phyloP scores from a whole-genome alignment of 768 basidiomycete genomes.

The Mycena galericulata region DNA sequence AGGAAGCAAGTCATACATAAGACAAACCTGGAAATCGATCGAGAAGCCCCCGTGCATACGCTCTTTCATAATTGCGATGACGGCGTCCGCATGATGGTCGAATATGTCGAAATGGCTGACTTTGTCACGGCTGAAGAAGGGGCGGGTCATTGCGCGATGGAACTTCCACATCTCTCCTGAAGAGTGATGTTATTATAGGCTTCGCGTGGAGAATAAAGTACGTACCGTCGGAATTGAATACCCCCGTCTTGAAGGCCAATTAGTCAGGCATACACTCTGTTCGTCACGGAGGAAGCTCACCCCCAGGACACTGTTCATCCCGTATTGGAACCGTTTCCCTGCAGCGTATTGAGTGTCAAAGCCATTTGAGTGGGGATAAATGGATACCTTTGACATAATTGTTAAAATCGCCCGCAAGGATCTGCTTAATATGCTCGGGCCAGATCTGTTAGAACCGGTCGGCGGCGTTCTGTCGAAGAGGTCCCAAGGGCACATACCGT shows the following conservation, averaged over 20 bases:
- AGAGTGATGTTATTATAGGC: neutral
- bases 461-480: neutral
- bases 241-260: constrained; percentile 50
- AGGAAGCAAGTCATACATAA: neutral
- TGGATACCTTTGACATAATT: constrained; percentile 43
- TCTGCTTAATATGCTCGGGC: constrained; percentile 41
- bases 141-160: constrained; percentile 41
- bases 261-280: neutral
- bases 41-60: constrained; percentile 61
- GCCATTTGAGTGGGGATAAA: no score
- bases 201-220: no score
- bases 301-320: constrained; percentile 27
- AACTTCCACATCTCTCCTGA: constrained; percentile 72
- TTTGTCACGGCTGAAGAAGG: constrained; percentile 68
- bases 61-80: constrained; percentile 54
- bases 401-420: constrained; percentile 43
- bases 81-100: constrained; percentile 60
- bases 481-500: constrained; percentile 23
- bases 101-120: constrained; percentile 69
- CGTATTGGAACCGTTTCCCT: constrained; percentile 35
- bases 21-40: constrained; percentile 65
- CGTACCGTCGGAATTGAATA: constrained; percentile 70
- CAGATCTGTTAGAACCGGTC: constrained; percentile 5
- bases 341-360: constrained; percentile 1
- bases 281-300: neutral